Percentiles rank a stretch among this genome's conserved stretches.
Conservation (phyloP, 345 rosid species). For the Murraya paniculata region DNA sequence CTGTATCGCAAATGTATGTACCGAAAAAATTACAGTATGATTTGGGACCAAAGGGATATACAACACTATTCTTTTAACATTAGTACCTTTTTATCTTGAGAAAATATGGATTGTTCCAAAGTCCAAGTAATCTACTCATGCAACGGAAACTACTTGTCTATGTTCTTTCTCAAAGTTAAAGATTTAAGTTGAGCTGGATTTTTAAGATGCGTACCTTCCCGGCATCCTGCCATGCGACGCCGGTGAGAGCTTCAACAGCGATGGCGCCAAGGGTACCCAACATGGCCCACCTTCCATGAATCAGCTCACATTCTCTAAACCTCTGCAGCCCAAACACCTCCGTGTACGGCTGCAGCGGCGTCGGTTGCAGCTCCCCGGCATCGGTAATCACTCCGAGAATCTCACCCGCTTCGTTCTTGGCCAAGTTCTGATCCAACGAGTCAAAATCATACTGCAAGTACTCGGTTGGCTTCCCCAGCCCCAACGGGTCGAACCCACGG, state of each 20-base stretch:
- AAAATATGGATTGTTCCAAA: background rate
- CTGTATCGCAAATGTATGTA: no score
- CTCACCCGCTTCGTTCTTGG: slow-evolving; percentile 76
- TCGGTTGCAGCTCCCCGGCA: slow-evolving; percentile 50
- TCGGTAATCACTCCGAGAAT: slow-evolving; percentile 55
- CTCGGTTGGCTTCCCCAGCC: slow-evolving; percentile 80
- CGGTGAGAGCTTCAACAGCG: slow-evolving; percentile 67
- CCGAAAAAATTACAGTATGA: background rate
- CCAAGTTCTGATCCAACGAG: slow-evolving; percentile 83
- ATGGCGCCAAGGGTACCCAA: slow-evolving; percentile 70
- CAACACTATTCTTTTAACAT: no score
- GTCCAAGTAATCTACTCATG: background rate
- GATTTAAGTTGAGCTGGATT: no score
- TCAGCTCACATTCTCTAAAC: slow-evolving; percentile 91
- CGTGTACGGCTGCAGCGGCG: slow-evolving; percentile 84
- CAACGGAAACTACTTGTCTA: no score
- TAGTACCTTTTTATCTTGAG: background rate
- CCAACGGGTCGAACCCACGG: slow-evolving; percentile 88
- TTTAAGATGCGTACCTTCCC: slow-evolving; percentile 46
- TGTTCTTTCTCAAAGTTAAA: no score
- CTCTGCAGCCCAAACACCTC: slow-evolving; percentile 85
- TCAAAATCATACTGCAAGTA: slow-evolving; percentile 82
- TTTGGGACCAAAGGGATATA: background rate
- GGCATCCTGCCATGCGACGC: slow-evolving; percentile 74
- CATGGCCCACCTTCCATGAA: slow-evolving; percentile 96